A percentile compares a stretch with the other conserved stretches of the same genome.
Evolutionary conservation across 2,329 filamentous ascomycete species (phyloP).

Genomic region (Calonectria henricotiae): DNA sequence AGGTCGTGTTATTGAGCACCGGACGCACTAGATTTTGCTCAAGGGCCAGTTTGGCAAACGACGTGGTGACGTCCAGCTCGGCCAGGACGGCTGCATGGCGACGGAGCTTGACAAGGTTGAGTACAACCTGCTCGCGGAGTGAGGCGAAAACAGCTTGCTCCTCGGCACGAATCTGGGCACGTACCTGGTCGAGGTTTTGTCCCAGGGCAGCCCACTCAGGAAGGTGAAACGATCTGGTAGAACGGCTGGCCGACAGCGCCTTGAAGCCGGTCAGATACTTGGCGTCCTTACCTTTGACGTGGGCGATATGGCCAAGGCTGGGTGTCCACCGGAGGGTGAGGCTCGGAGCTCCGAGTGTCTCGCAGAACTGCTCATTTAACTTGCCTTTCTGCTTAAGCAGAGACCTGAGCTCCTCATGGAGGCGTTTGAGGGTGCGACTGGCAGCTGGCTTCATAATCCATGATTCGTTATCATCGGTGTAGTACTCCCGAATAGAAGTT

Average conservation of each 20-base stretch:
- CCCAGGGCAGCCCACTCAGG: slow-evolving; percentile 89
- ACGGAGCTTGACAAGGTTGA: slow-evolving; percentile 87
- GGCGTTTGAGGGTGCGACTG: slow-evolving; percentile 74
- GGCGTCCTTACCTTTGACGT: slow-evolving; percentile 87
- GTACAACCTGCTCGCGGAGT: slow-evolving; percentile 83
- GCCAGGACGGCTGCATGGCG: slow-evolving; percentile 94
- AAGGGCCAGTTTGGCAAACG: slow-evolving; percentile 84
- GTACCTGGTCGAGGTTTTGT: slow-evolving; percentile 82
- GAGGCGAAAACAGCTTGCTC: slow-evolving; percentile 85
- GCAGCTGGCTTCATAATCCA: slow-evolving; percentile 81
- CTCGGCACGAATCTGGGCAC: slow-evolving; percentile 84
- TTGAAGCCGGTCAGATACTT: slow-evolving; percentile 56
- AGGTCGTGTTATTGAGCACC: slow-evolving; percentile 75
- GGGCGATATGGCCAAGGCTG: slow-evolving; percentile 89
- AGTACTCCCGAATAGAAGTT: slow-evolving; percentile 70
- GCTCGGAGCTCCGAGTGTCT: slow-evolving; percentile 73
- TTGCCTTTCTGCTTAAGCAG: slow-evolving; percentile 74
- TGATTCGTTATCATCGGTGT: slow-evolving; percentile 72
- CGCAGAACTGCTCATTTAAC: slow-evolving; percentile 75
- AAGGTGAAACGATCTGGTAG: slow-evolving; percentile 87
- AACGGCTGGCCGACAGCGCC: slow-evolving; percentile 83
- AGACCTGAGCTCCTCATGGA: slow-evolving; percentile 78
- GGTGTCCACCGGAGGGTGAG: slow-evolving; percentile 90
- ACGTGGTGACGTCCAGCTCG: slow-evolving; percentile 91
- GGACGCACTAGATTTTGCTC: slow-evolving; percentile 85